Evolutionary conservation across 768 basidiomycete species (phyloP).

Genomic region (Tulasnella sp.): DNA sequence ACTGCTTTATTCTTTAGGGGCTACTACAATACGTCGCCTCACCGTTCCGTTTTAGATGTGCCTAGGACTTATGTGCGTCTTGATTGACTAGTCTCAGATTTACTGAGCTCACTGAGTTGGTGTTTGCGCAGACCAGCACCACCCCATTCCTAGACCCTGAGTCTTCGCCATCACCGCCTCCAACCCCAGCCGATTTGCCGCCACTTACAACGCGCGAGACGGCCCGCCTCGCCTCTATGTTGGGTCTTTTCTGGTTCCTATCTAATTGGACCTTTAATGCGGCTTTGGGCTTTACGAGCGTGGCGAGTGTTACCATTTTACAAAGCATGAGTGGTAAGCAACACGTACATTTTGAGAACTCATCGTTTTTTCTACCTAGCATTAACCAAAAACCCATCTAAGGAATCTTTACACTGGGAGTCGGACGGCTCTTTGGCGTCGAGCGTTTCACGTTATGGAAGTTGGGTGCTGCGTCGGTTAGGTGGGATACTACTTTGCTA

Average conservation of each 20-base stretch:
- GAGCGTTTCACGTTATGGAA: constrained; percentile 68
- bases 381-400: neutral
- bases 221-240: constrained; percentile 60
- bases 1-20: no score
- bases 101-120: no score
- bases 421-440: constrained; percentile 74
- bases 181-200: constrained; percentile 19
- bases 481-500: constrained; percentile 16
- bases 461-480: constrained; percentile 71
- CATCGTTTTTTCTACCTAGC: neutral
- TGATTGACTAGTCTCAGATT: no score
- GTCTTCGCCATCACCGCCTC: no score
- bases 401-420: constrained; percentile 89
- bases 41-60: no score
- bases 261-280: constrained; percentile 90
- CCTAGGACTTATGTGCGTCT: no score
- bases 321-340: constrained; percentile 77
- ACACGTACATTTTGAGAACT: constrained; percentile 6
- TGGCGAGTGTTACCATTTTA: constrained; percentile 86
- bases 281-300: constrained; percentile 75
- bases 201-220: constrained; percentile 62
- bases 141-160: no score
- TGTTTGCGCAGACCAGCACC: no score
- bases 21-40: no score
- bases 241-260: constrained; percentile 85